These are phyloP conservation scores for Taphrina sp. DNA, from an alignment of 1,139 yeast genomes.

Conservation along the genomic window DNA sequence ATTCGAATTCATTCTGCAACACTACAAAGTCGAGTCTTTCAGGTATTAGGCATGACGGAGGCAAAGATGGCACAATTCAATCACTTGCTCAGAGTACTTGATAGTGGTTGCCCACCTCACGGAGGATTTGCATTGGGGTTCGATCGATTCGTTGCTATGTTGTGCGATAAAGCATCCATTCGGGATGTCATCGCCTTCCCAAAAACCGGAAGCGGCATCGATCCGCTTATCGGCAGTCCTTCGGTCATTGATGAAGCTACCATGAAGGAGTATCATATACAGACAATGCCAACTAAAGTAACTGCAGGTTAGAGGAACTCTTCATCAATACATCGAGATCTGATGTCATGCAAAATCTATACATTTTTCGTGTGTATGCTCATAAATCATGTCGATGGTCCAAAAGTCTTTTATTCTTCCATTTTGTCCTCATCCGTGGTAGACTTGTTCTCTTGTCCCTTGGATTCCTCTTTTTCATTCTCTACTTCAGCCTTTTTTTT, in stretches of 20 bases:
- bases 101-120: constrained; percentile 96
- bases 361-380: too few species aligned
- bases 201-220: constrained; percentile 82
- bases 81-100: constrained; percentile 75
- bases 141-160: constrained; percentile 89
- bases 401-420: constrained; percentile 8
- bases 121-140: constrained; percentile 96
- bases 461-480: background rate
- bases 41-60: constrained; percentile 50
- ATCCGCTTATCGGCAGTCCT: constrained; percentile 85
- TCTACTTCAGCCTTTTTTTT: constrained; percentile 4
- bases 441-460: constrained; percentile 1
- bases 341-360: too few species aligned
- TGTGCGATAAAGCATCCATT: constrained; percentile 69
- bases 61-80: constrained; percentile 67
- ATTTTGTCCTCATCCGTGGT: constrained; percentile 9
- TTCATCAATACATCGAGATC: too few species aligned
- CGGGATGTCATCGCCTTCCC: constrained; percentile 97
- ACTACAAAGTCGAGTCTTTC: constrained; percentile 62
- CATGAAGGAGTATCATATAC: constrained; percentile 48
- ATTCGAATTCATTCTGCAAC: constrained; percentile 86
- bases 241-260: constrained; percentile 55
- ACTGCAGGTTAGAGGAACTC: too few species aligned
- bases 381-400: too few species aligned
- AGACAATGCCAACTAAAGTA: too few species aligned